A percentile compares a stretch with the other conserved stretches of the same genome.
These are phyloP conservation scores for Macrocybe gigantea DNA, from an alignment of 768 basidiomycete genomes.

Conservation along the genomic window DNA sequence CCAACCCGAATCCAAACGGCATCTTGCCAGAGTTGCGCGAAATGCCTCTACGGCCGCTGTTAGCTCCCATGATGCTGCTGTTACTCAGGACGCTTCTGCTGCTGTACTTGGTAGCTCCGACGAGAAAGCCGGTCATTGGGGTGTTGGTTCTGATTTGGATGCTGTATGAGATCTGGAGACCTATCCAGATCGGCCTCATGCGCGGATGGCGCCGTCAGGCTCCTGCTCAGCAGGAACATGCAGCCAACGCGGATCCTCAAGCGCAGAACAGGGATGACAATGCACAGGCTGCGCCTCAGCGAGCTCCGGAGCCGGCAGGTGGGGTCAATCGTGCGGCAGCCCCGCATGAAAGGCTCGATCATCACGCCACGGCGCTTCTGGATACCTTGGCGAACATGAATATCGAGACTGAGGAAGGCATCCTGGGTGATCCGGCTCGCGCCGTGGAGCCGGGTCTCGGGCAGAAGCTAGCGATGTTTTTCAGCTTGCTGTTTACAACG, in stretches of 20 bases:
- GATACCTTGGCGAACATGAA: constrained; percentile 54
- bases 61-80: constrained; percentile 66
- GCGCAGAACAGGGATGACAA: background rate
- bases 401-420: constrained; percentile 47
- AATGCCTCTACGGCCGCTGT: constrained; percentile 58
- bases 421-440: constrained; percentile 30
- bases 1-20: constrained; percentile 29
- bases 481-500: constrained; percentile 51
- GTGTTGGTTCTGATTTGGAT: constrained; percentile 64
- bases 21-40: constrained; percentile 41
- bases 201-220: constrained; percentile 26
- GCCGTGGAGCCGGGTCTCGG: constrained; percentile 39
- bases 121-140: constrained; percentile 66
- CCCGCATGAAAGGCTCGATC: constrained; percentile 17
- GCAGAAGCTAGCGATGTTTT: constrained; percentile 48
- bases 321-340: constrained; percentile 10
- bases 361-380: constrained; percentile 30
- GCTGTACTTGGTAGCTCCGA: constrained; percentile 73
- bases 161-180: constrained; percentile 71
- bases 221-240: constrained; percentile 8
- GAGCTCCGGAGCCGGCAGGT: constrained; percentile 10
- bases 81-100: constrained; percentile 60
- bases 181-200: constrained; percentile 43
- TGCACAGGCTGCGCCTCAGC: constrained; percentile 9
- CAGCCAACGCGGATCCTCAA: constrained; percentile 7